These are phyloP conservation scores for Benincasa hispida DNA, from an alignment of 306 rosid species.

Conservation along the genomic window DNA sequence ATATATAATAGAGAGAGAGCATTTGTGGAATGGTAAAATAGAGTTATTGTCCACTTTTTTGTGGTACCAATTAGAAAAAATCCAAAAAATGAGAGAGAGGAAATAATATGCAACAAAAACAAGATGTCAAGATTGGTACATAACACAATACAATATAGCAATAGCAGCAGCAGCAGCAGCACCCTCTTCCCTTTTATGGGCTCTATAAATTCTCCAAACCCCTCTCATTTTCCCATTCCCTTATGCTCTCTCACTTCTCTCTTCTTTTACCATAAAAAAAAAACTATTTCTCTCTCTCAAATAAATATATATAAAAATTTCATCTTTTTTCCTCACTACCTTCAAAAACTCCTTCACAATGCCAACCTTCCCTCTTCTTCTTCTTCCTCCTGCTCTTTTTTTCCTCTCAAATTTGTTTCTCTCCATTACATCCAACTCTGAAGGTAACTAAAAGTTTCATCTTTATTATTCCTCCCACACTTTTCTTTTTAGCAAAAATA, in stretches of 20 bases:
- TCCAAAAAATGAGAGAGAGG: not conserved
- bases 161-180: not conserved
- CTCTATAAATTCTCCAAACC: conserved; percentile 32
- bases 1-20: too few species aligned
- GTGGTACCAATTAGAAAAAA: not conserved
- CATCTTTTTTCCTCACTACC: not conserved
- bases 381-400: conserved; percentile 21
- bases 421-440: conserved; percentile 40
- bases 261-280: not conserved
- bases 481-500: too few species aligned
- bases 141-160: not conserved
- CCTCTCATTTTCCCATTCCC: not conserved
- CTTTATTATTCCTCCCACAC: not conserved
- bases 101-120: not conserved
- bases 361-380: not conserved
- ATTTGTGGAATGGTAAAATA: not conserved
- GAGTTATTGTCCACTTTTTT: not conserved
- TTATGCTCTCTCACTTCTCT: not conserved
- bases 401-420: conserved; percentile 13
- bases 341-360: not conserved
- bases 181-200: conserved; percentile 21
- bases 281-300: not conserved
- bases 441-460: conserved; percentile 24
- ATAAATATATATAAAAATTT: not conserved
- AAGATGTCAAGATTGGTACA: not conserved